These are phyloP conservation scores for Talaromyces islandicus DNA, from an alignment of 2,329 filamentous ascomycete species.

Conservation along the genomic window DNA sequence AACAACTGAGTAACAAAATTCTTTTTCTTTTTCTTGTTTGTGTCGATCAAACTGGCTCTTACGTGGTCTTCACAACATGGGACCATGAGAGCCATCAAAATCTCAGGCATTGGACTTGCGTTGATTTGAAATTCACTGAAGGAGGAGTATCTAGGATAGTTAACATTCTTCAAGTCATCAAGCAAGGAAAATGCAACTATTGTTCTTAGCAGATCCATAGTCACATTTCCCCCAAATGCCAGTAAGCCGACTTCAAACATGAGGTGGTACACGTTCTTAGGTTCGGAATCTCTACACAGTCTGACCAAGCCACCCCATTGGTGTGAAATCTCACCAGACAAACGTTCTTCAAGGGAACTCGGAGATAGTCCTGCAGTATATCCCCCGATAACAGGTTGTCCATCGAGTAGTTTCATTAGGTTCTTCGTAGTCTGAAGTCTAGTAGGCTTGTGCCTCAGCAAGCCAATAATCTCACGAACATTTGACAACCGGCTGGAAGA, in stretches of 20 bases:
- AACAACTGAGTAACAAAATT: constrained; percentile 15
- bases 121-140: neutral
- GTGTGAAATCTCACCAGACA: constrained; percentile 30
- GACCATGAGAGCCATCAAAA: neutral
- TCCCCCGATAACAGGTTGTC: constrained; percentile 34
- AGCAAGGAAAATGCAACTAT: constrained; percentile 42
- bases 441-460: neutral
- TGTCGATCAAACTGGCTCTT: constrained; percentile 19
- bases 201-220: constrained; percentile 38
- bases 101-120: neutral
- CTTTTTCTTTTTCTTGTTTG: constrained; percentile 19
- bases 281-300: constrained; percentile 23
- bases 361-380: constrained; percentile 27
- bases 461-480: neutral
- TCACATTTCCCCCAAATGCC: constrained; percentile 32
- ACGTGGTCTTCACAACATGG: constrained; percentile 17
- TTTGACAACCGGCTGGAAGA: neutral
- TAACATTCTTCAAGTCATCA: neutral
- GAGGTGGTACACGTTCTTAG: constrained; percentile 19
- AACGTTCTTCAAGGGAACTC: constrained; percentile 33
- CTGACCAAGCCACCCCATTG: constrained; percentile 43
- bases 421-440: constrained; percentile 11
- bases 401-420: constrained; percentile 23
- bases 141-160: neutral
- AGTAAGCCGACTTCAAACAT: constrained; percentile 45